Percentiles rank a stretch among this genome's conserved stretches.
Evolutionary conservation across 306 rosid genomes (phyloP).

Genomic region (Ormosia emarginata): DNA sequence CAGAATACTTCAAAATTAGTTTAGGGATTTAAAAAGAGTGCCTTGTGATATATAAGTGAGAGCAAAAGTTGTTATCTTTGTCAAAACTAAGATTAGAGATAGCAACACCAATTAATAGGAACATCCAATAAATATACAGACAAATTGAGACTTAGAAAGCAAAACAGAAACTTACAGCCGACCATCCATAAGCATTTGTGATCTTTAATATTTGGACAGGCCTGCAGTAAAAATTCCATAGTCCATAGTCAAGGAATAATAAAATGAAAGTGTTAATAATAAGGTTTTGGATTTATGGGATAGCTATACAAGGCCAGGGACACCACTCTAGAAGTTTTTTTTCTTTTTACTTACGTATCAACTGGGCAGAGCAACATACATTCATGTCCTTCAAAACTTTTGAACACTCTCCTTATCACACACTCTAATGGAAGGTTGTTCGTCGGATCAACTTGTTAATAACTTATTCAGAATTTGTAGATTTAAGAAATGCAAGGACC

Average conservation of each 20-base stretch:
- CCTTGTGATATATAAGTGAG: background rate
- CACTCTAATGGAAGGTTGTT: conserved; percentile 77
- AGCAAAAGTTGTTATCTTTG: background rate
- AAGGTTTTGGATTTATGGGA: background rate
- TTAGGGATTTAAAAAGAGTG: background rate
- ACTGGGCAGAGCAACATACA: conserved; percentile 88
- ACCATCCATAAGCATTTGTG: conserved; percentile 78
- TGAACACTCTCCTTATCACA: conserved; percentile 77
- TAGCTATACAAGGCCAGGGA: background rate
- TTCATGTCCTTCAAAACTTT: conserved; percentile 69
- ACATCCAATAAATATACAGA: background rate
- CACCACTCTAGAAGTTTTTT: background rate
- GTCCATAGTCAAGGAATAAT: background rate
- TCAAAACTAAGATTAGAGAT: background rate
- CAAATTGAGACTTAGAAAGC: conserved; percentile 13
- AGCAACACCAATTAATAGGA: background rate
- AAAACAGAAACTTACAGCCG: conserved; percentile 65
- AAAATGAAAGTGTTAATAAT: background rate
- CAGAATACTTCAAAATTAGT: background rate
- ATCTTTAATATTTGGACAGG: conserved; percentile 80
- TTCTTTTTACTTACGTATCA: conserved; percentile 71
- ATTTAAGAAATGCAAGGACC: background rate
- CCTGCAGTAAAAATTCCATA: conserved; percentile 42
- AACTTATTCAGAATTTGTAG: conserved; percentile 14
- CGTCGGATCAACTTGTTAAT: conserved; percentile 75